These are phyloP conservation scores for Mediolabrus comicus DNA, from an alignment of 108 stramenopile species.

Conservation along the genomic window DNA sequence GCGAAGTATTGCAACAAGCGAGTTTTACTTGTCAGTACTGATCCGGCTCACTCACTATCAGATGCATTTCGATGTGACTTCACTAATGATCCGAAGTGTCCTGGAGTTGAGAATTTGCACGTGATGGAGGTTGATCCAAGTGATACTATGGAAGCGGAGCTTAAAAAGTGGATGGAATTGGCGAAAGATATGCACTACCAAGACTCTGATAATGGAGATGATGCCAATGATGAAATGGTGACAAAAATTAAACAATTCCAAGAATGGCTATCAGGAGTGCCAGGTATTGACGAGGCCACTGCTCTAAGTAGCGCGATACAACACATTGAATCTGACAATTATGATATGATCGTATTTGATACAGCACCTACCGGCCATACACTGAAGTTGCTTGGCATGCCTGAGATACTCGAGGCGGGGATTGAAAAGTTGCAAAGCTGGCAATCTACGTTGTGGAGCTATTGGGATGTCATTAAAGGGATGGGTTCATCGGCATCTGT, in stretches of 20 bases:
- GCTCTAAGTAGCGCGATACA: slow-evolving; percentile 49
- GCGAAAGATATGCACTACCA: slow-evolving; percentile 21
- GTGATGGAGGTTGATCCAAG: slow-evolving; percentile 87
- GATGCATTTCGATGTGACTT: slow-evolving; percentile 89
- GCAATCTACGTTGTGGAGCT: slow-evolving; percentile 62
- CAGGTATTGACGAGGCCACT: slow-evolving; percentile 78
- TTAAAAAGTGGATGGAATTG: slow-evolving; percentile 36
- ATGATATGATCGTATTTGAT: slow-evolving; percentile 71
- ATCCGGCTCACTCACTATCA: slow-evolving; percentile 95
- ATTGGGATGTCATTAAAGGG: slow-evolving; percentile 60
- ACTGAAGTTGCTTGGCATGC: slow-evolving; percentile 70
- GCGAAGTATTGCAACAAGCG: slow-evolving; percentile 69
- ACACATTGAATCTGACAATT: slow-evolving; percentile 49
- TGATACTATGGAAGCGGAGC: slow-evolving; percentile 51
- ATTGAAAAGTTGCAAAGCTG: slow-evolving; percentile 66
- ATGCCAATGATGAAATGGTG: slow-evolving; percentile 24
- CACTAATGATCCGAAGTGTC: slow-evolving; percentile 18
- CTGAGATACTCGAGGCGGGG: slow-evolving; percentile 69
- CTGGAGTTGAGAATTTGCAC: slow-evolving; percentile 46
- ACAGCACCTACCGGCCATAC: slow-evolving; percentile 86
- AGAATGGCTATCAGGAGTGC: slow-evolving; percentile 55
- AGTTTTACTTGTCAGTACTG: slow-evolving; percentile 91
- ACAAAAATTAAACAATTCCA: slow-evolving; percentile 36
- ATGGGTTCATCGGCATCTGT: slow-evolving; percentile 39
- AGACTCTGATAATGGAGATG: slow-evolving; percentile 9